Percentiles rank a stretch among this genome's conserved stretches.
phyloP scores from a whole-genome alignment of 2,329 filamentous ascomycete species.

The Leptographium wingfieldii region DNA sequence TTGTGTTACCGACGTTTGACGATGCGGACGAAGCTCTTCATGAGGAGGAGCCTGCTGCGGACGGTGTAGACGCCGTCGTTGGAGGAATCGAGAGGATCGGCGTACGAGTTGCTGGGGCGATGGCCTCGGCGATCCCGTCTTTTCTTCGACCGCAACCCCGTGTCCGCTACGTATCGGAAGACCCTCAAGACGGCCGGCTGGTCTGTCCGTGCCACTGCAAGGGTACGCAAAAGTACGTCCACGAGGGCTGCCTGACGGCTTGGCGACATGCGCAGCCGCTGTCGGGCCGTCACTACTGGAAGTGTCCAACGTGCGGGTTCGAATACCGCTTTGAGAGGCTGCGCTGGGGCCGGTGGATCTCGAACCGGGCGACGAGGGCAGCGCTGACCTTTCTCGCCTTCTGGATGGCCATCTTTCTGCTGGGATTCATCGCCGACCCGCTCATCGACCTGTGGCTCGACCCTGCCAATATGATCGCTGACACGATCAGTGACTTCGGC shows the following conservation, averaged over 20 bases:
- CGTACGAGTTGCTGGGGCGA: conserved; percentile 1
- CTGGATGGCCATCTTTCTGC: conserved; percentile 57
- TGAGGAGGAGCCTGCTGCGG: not conserved
- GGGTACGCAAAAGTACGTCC: conserved; percentile 85
- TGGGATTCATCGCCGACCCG: conserved; percentile 87
- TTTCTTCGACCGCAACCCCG: conserved; percentile 17
- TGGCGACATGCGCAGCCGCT: conserved; percentile 67
- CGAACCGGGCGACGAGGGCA: conserved; percentile 54
- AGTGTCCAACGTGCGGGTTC: conserved; percentile 81
- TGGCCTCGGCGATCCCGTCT: conserved; percentile 16
- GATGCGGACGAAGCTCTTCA: conserved; percentile 10
- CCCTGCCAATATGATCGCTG: conserved; percentile 50
- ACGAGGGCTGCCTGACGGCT: conserved; percentile 73
- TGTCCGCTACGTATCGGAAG: conserved; percentile 56
- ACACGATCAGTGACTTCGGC: conserved; percentile 33
- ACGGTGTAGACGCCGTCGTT: not conserved
- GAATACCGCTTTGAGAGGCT: conserved; percentile 68
- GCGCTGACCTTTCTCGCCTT: conserved; percentile 61
- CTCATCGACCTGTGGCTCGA: conserved; percentile 84
- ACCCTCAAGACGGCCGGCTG: conserved; percentile 60
- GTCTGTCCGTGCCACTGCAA: conserved; percentile 89
- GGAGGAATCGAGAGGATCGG: not conserved
- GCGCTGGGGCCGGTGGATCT: conserved; percentile 58
- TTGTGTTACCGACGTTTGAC: conserved; percentile 37
- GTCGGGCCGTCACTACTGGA: conserved; percentile 60